Evolutionary conservation across 768 basidiomycete species (phyloP), one percentile per base, ranked within the genome.

Genomic region (Tricholoma hemisulphureum): DNA sequence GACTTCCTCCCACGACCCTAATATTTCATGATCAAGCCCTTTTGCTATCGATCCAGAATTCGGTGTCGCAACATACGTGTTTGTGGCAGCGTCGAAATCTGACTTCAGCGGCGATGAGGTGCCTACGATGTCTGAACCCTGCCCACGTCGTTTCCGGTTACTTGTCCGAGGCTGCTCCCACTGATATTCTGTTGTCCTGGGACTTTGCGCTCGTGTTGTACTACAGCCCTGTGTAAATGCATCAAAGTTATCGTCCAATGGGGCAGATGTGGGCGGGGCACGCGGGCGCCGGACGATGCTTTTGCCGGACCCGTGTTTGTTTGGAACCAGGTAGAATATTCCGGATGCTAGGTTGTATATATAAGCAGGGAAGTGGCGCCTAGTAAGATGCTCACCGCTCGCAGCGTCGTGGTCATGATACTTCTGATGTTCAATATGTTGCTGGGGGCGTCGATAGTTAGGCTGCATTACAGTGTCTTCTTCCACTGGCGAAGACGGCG

Each of bases 221-320:
- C 67, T 69, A n/a, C 62, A 59, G 7, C 41, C 59, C 34, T 63
- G 59, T 14, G 73, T 75, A 32, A 69, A 61, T 26, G 72, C 76
- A 60, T 79, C 77, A 51, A 77, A 78, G 56, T 78, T 71, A 50
- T 78, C 76, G 34, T 72, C 69, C 29, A 75, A 69, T 11, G 76
- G 73, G 20, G 72, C 60, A n/a, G 74, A 75, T 24, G 75, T 74
- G 6, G 71, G 71, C 0, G 78, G 74, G 14, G 76, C 69, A 31
- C 69, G 72, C 23, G 73, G 75, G 23, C 76, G 73, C 51, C 71
- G 71, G 18, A 76, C 65, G 55, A 74, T 64, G 3, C 67, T 69
- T 59, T 77, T 77, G 31, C 71, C 73, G 1, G 65, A 66, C 18
- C 73, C 75, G 29, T 72, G 63, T 58, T 67, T 72, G 57, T 75